phyloP scores from a whole-genome alignment of 2,329 filamentous ascomycete genomes.

The Aspergillus ochraceoroseus region DNA sequence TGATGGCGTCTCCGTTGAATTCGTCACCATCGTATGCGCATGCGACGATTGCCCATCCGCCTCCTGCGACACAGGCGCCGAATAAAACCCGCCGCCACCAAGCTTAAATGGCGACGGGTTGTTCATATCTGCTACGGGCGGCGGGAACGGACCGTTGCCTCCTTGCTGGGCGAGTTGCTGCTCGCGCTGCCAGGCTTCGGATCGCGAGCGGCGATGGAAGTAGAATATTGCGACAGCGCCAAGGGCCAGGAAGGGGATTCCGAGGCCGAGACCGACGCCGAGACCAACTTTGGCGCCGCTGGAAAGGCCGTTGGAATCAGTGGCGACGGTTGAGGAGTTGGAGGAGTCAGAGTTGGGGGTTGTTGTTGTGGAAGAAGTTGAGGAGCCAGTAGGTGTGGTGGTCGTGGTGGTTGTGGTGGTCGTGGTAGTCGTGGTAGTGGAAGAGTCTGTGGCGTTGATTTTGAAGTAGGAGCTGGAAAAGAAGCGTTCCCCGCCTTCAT shows the following conservation, averaged over 20 bases:
- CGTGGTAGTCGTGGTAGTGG: constrained; percentile 3
- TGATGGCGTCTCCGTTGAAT: neutral
- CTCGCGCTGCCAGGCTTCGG: neutral
- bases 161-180: neutral
- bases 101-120: constrained; percentile 6
- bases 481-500: constrained; percentile 4
- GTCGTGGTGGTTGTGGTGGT: constrained; percentile 1
- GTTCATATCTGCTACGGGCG: neutral
- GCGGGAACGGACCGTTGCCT: no score
- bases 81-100: neutral
- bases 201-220: constrained; percentile 3
- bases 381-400: neutral
- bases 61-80: neutral
- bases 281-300: constrained; percentile 9
- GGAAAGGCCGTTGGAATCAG: constrained; percentile 1
- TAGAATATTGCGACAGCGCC: constrained; percentile 8
- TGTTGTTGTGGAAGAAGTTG: neutral
- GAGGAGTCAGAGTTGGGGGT: neutral
- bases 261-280: constrained; percentile 12
- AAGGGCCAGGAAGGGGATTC: constrained; percentile 7
- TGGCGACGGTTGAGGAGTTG: neutral
- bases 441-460: constrained; percentile 7
- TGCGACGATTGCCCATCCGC: neutral
- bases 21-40: neutral
- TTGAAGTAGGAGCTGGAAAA: constrained; percentile 12